Evolutionary conservation across 106 monocot genomes (phyloP), one percentile per base, ranked within the genome.

Genomic region (Dioscorea dumetorum): DNA sequence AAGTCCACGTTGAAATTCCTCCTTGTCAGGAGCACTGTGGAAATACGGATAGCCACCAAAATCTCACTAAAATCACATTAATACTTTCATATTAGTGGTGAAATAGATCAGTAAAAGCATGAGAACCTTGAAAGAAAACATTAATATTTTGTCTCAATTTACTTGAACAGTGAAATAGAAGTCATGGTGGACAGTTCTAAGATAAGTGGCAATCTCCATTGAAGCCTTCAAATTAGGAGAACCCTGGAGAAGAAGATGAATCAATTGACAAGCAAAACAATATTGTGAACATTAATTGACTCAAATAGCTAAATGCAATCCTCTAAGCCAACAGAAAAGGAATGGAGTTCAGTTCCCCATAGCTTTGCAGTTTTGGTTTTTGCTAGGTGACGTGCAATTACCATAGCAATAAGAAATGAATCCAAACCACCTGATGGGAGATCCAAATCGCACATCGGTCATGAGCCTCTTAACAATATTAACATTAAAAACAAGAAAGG

Each of bases 151-250:
- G 50, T 18, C 49, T 35, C 50, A 12, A n/a, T 8, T 34, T 72
- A 87, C 87, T 80, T 87, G 83, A 72, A 87, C 87, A 32, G 83
- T 70, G 80, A 87, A 87, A 52, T 80, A 61, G 33, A 87, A 83
- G 66, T 87, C 87, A 72, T 83, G 83, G 57, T 87, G 87, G 15
- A 83, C 69, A 48, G 83, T 87, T 53, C 87, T 83, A 4, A 87
- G 54, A 61, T 87, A 83, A 18, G 72, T 48, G 4, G 87, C 80
- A 7, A 87, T 83, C 68, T 87, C 87, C 63, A 63, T 87, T 5
- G 67, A 83, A 50, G 83, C 83, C 62, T 80, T 83, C 73, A 87
- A 54, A 75, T 87, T 83, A 58, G 87, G 87, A 20, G 87, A 83
- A 12, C 87, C 87, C 80, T 86, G 71, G 12, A 58, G 33, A 56